Percentiles rank a stretch among this genome's conserved stretches.
Evolutionary conservation across 139 green algal genomes (phyloP).

Genomic region (Chlorella sp.): DNA sequence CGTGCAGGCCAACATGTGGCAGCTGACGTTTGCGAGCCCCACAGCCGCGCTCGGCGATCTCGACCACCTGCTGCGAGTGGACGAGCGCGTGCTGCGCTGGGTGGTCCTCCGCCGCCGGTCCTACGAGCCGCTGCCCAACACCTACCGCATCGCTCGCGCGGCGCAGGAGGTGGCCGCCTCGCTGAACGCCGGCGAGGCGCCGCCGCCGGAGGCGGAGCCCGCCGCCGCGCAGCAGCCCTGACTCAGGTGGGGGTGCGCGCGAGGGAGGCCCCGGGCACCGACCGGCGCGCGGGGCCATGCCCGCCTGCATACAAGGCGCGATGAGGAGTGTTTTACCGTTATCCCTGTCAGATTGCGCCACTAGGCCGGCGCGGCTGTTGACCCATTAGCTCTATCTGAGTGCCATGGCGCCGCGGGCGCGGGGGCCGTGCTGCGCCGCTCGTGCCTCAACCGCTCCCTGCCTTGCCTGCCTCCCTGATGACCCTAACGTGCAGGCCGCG

Average conservation of each 20-base stretch:
- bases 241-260: not conserved
- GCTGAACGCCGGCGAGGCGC: not conserved
- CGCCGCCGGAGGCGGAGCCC: not conserved
- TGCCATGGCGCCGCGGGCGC: no score
- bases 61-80: conserved; percentile 60
- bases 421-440: no score
- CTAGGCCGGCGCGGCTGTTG: conserved; percentile 51
- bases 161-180: not conserved
- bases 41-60: conserved; percentile 49
- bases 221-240: not conserved
- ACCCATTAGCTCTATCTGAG: conserved; percentile 80
- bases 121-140: conserved; percentile 33
- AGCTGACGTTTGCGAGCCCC: conserved; percentile 64
- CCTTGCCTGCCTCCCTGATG: no score
- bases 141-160: conserved; percentile 26
- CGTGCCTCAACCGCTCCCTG: no score
- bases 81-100: conserved; percentile 68
- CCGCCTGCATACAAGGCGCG: conserved; percentile 29
- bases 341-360: conserved; percentile 69
- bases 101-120: conserved; percentile 53
- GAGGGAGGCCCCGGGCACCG: not conserved
- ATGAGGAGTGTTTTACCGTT: conserved; percentile 49
- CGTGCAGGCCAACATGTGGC: conserved; percentile 70
- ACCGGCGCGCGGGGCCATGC: no score
- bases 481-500: no score